Conservation (phyloP, 2,329 filamentous ascomycete species). For the Fusarium verrucosum region DNA sequence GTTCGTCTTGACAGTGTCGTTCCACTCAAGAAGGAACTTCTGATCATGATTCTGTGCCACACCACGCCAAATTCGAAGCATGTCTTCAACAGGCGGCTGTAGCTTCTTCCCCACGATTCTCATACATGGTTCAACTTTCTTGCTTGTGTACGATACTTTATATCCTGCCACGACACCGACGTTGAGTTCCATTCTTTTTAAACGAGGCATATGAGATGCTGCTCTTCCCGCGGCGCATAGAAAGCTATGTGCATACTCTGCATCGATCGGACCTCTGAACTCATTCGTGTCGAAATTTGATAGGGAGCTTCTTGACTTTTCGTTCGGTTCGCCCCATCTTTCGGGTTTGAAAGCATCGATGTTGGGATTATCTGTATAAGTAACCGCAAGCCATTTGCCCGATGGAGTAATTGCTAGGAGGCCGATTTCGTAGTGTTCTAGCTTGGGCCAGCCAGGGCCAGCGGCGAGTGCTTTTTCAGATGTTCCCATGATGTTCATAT, state of each 20-base stretch:
- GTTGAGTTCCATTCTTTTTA: background rate
- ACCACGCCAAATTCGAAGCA: conserved; percentile 6
- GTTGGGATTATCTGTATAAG: background rate
- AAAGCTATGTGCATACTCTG: background rate
- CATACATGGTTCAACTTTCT: no score
- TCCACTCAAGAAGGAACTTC: conserved; percentile 3
- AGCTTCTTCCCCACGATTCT: conserved; percentile 9
- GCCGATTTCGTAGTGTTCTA: conserved; percentile 7
- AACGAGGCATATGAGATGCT: background rate
- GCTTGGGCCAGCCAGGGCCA: background rate
- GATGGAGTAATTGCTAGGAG: conserved; percentile 2
- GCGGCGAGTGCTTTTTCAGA: background rate
- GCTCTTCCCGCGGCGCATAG: background rate
- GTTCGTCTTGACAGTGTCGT: background rate
- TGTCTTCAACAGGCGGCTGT: background rate
- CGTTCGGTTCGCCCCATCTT: conserved; percentile 2
- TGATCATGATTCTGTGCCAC: background rate
- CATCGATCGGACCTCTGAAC: conserved; percentile 13
- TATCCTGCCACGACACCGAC: background rate
- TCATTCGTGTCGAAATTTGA: background rate
- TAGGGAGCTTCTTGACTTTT: background rate
- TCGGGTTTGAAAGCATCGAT: conserved; percentile 1
- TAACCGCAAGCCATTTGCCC: conserved; percentile 6
- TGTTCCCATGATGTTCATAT: background rate
- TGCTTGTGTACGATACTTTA: background rate